phyloP scores from a whole-genome alignment of 2,329 filamentous ascomycete genomes.

The Pezicula neosporulosa region DNA sequence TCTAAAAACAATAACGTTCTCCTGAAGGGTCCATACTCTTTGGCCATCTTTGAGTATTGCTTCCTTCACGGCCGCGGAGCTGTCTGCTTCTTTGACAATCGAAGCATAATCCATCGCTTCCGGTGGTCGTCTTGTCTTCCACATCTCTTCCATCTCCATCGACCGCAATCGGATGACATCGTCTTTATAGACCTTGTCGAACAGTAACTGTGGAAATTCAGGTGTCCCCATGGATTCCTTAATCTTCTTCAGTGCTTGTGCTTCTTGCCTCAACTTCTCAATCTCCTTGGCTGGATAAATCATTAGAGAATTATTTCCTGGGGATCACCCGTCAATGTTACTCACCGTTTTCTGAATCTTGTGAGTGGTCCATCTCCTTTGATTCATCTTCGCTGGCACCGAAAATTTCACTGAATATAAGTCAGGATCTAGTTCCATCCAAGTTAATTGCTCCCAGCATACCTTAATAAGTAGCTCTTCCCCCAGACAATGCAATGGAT shows the following conservation, averaged over 20 bases:
- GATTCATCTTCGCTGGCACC: constrained; percentile 86
- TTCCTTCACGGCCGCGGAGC: constrained; percentile 44
- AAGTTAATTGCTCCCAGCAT: constrained; percentile 9
- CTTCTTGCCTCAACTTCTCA: constrained; percentile 79
- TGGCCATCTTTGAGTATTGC: constrained; percentile 65
- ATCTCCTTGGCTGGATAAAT: constrained; percentile 67
- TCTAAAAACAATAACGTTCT: constrained; percentile 83
- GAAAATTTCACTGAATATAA: constrained; percentile 67
- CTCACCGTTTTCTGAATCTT: constrained; percentile 75
- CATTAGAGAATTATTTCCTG: constrained; percentile 8
- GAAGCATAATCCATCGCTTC: constrained; percentile 67
- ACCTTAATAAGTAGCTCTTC: constrained; percentile 91
- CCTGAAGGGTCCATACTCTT: constrained; percentile 72
- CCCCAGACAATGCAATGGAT: constrained; percentile 99
- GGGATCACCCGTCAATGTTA: constrained; percentile 6
- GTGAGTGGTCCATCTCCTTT: constrained; percentile 72
- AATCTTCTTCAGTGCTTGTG: constrained; percentile 79
- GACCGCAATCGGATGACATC: constrained; percentile 79
- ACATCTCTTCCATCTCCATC: constrained; percentile 97
- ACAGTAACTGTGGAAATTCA: constrained; percentile 75
- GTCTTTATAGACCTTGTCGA: constrained; percentile 86
- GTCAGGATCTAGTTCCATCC: constrained; percentile 20
- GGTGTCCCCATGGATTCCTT: constrained; percentile 74
- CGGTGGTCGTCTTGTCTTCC: constrained; percentile 78
- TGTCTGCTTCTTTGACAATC: constrained; percentile 50